Base-by-base conservation (phyloP, 2,329 filamentous ascomycete genomes). In the Ophiobolus disseminans region DNA sequence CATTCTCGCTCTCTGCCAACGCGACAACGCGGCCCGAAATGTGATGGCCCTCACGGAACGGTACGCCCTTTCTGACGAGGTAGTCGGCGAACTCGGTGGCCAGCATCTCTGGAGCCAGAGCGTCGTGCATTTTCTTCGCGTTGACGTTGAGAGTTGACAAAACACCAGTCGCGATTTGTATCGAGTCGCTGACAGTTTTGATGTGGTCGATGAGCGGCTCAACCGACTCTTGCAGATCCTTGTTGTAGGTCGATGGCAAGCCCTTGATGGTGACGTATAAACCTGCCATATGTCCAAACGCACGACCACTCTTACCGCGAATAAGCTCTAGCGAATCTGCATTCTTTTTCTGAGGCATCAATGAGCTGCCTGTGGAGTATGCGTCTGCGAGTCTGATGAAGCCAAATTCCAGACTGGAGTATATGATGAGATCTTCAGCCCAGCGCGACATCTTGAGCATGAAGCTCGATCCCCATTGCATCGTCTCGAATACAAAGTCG, bases 301-400 rank as follows among this genome's bases (percentile, higher is more conserved):
- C 83, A 49, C 88, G 81, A 1, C 89, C 90, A 22, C 82, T 80
- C 77, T 92, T 92, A 42, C 89, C 89, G n/a, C 89, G 82, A 50
- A 92, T 81, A 26, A 93, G 78, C 65, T 89, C 85, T 16, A 93
- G 78, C 31, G 83, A 86, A 74, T 93, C 89, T 2, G 82, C 81
- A 75, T 92, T 92, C 80, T 91, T 91, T 82, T 93, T 93, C 70
- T 94, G 86, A 2, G 89, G 88, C 88, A 92, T 91, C 45, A 91
- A 76, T 3, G 82, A 86, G 58, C 84, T 88, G 4, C 89, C 89
- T 0, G 90, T 93, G 0, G 83, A 86, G 73, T 93, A 94, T 0
- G 88, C 88, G 68, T 95, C 90, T 6, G 89, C 88, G 13, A 94
- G 75, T 49, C 82, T 81, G 28, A 91, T 82, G 69, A 90, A 93